Evolutionary conservation across 139 green algal genomes (phyloP).

Genomic region (Pseudopediastrum boryanum): DNA sequence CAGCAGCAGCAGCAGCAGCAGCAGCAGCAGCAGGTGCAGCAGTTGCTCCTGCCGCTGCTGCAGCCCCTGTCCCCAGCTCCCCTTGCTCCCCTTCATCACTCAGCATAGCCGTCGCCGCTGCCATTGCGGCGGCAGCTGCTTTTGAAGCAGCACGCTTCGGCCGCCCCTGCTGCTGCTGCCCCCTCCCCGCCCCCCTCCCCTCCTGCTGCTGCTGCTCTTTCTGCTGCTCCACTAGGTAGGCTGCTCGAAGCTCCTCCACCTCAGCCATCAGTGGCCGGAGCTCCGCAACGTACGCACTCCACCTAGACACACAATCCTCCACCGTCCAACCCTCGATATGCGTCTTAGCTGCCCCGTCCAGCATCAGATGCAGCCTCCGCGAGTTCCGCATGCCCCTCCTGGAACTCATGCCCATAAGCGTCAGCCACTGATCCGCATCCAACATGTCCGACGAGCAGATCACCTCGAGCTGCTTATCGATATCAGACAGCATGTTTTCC

Average conservation of each 20-base stretch:
- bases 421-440: slow-evolving; percentile 25
- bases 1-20: neutral
- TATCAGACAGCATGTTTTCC: slow-evolving; percentile 35
- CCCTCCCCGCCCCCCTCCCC: too few species aligned
- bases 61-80: too few species aligned
- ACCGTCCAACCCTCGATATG: slow-evolving; percentile 20
- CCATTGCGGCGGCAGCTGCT: too few species aligned
- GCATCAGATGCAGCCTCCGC: slow-evolving; percentile 25
- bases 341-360: slow-evolving; percentile 10
- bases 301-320: slow-evolving; percentile 16
- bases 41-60: neutral
- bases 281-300: slow-evolving; percentile 11
- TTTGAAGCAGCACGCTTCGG: too few species aligned
- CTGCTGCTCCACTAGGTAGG: neutral
- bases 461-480: slow-evolving; percentile 36
- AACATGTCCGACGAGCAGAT: neutral
- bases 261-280: slow-evolving; percentile 17
- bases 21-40: neutral
- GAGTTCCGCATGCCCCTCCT: neutral
- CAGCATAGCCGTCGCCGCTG: too few species aligned
- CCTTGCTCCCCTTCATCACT: too few species aligned
- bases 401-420: slow-evolving; percentile 26
- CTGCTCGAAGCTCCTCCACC: slow-evolving; percentile 14
- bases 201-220: neutral
- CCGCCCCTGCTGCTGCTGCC: too few species aligned